Evolutionary conservation across 768 basidiomycete genomes (phyloP).

Genomic region (Galerina sulciceps): DNA sequence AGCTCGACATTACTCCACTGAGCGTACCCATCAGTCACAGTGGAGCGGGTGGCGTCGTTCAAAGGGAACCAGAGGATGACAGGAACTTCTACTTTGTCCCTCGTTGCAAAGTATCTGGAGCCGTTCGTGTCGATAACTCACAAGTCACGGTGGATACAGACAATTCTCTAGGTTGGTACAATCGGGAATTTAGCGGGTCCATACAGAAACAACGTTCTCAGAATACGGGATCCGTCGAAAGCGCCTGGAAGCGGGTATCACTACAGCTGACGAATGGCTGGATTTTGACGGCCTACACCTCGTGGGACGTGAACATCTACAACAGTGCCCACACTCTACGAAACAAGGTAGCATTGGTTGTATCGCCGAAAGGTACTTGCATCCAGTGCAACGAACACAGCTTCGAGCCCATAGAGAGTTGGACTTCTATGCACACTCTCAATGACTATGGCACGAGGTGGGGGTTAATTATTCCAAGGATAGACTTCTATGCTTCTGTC

Average conservation of each 20-base stretch:
- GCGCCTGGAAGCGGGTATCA: slow-evolving; percentile 1
- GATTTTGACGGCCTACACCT: neutral
- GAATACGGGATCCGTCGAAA: neutral
- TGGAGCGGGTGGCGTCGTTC: too few species aligned
- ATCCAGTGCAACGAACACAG: neutral
- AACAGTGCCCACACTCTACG: neutral
- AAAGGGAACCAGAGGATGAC: too few species aligned
- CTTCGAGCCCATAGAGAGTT: neutral
- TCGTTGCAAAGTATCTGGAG: too few species aligned
- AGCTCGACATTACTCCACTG: too few species aligned
- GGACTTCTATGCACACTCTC: slow-evolving; percentile 3
- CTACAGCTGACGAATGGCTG: neutral
- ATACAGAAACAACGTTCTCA: too few species aligned
- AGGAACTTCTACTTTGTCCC: too few species aligned
- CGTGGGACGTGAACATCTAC: neutral
- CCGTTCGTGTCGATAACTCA: too few species aligned
- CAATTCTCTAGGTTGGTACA: too few species aligned
- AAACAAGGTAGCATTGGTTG: neutral
- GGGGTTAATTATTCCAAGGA: neutral
- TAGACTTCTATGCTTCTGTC: neutral
- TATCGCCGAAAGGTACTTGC: neutral
- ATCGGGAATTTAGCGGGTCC: too few species aligned
- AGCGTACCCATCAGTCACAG: too few species aligned
- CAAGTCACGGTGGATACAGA: too few species aligned
- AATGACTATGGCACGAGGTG: slow-evolving; percentile 1